Base-by-base conservation (phyloP, 441 rosid species). In the Gossypium trilobum region DNA sequence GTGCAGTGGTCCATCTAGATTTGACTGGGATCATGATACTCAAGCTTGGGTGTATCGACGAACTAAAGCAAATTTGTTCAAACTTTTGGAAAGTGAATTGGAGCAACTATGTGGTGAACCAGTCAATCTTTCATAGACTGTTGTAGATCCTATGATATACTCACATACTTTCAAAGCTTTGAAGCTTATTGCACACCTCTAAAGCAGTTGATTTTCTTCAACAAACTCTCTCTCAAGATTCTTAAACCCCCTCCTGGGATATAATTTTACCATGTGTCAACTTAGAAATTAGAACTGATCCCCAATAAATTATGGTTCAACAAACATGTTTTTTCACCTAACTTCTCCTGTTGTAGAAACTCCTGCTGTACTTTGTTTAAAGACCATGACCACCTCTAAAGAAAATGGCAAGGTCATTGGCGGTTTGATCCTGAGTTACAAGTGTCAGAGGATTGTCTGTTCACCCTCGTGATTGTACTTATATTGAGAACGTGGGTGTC, bases 1-100 rank as follows among this genome's bases (percentile, higher is more conserved):
- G 27, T 65, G 82, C 85, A 92, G 96, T 46, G 97, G 97, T 56
- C 97, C 97, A 17, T 85, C 95, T 20, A 84, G 93, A 70, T 90
- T 87, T 61, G 96, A 92, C 75, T 92, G 97, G 97, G 96, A 92
- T 74, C 78, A 2, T 62, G 79, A 78, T 61, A 81, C 86, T 50
- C 74, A 84, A 72, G 85, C 85, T 16, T 90, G 96, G 96, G 75
- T 92, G 39, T 92, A 92, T 55, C 80, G 91, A 64, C 74, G 98
- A 59, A 91, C 87, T 0, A 85, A 81, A 79, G 92, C 90, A 42
- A 86, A 83, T 68, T 79, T 91, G 72, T 75, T 84, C 39, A 64
- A 79, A 71, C 81, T 91, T 27, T 77, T 93, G 75, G 96, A 89
- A 82, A 82, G 72, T 33, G 98, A 93, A 77, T 77, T 91, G 73